phyloP scores from a whole-genome alignment of 2,329 filamentous ascomycete genomes.

The Penicillium polonicum region DNA sequence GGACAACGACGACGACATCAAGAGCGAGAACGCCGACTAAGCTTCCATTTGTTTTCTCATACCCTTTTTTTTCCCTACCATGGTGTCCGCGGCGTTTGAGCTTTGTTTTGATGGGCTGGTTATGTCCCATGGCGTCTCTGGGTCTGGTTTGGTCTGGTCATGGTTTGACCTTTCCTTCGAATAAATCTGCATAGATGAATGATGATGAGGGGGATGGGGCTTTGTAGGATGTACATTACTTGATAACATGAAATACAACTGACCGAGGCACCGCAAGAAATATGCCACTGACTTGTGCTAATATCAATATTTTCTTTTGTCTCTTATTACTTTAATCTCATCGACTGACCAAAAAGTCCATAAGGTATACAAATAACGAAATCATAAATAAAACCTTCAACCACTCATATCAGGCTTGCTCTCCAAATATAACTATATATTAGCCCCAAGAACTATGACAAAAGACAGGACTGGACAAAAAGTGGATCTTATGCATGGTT shows the following conservation, averaged over 20 bases:
- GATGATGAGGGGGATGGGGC: slow-evolving; percentile 19
- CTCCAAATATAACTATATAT: too few species aligned
- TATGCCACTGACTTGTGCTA: slow-evolving; percentile 2
- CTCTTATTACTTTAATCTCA: not conserved
- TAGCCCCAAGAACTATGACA: too few species aligned
- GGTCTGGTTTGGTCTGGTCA: slow-evolving; percentile 17
- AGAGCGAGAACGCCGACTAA: slow-evolving; percentile 38
- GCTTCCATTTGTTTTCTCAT: slow-evolving; percentile 17
- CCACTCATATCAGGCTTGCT: too few species aligned
- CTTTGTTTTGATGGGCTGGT: slow-evolving; percentile 9
- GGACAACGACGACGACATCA: slow-evolving; percentile 36
- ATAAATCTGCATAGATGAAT: slow-evolving; percentile 31
- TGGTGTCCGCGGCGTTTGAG: slow-evolving; percentile 15
- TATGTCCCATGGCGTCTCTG: slow-evolving; percentile 22
- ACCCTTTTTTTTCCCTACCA: slow-evolving; percentile 17
- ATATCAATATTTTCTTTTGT: not conserved
- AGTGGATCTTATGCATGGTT: too few species aligned
- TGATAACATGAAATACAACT: slow-evolving; percentile 21
- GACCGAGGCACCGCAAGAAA: slow-evolving; percentile 5
- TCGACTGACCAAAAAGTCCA: too few species aligned
- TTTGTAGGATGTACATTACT: slow-evolving; percentile 29
- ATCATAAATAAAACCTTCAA: not conserved
- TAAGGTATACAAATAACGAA: not conserved
- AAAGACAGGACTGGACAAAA: too few species aligned
- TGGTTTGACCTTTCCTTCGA: slow-evolving; percentile 7